These are phyloP conservation scores for Fusarium verrucosum DNA, from an alignment of 2,329 filamentous ascomycete genomes.

Conservation along the genomic window DNA sequence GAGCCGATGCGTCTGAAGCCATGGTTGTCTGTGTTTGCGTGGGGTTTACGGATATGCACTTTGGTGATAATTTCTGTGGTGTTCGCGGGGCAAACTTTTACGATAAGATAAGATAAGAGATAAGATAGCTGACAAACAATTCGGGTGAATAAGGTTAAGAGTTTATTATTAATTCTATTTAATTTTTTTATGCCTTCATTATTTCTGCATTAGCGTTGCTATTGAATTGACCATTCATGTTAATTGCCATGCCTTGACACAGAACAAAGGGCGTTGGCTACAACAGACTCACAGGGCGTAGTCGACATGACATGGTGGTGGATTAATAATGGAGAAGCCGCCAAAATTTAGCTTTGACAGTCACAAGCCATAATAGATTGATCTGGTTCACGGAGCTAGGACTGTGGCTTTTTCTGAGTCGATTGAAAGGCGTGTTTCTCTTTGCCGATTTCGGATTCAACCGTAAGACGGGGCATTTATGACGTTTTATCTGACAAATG, in stretches of 20 bases:
- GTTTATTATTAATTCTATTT: background rate
- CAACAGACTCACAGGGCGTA: conserved; percentile 22
- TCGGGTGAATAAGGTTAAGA: no score
- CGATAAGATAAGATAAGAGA: conserved; percentile 38
- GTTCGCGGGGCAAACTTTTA: conserved; percentile 41
- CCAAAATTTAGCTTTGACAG: background rate
- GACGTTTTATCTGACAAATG: conserved; percentile 7
- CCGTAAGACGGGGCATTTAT: conserved; percentile 2
- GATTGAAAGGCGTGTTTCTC: background rate
- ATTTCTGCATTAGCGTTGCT: background rate
- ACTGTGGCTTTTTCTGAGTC: conserved; percentile 37
- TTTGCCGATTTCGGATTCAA: conserved; percentile 18
- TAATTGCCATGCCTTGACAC: background rate
- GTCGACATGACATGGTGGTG: conserved; percentile 28
- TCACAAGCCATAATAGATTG: background rate
- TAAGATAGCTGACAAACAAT: background rate
- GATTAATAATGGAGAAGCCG: conserved; percentile 35
- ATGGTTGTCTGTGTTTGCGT: conserved; percentile 30
- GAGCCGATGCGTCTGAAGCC: conserved; percentile 35
- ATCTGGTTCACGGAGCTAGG: background rate
- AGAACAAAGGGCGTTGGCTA: conserved; percentile 17
- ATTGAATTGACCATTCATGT: background rate
- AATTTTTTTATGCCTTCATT: background rate
- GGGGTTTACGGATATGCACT: conserved; percentile 14
- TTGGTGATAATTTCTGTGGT: conserved; percentile 42